These are phyloP conservation scores for Xanthoconium stramineum DNA, from an alignment of 768 basidiomycete genomes.

Conservation along the genomic window DNA sequence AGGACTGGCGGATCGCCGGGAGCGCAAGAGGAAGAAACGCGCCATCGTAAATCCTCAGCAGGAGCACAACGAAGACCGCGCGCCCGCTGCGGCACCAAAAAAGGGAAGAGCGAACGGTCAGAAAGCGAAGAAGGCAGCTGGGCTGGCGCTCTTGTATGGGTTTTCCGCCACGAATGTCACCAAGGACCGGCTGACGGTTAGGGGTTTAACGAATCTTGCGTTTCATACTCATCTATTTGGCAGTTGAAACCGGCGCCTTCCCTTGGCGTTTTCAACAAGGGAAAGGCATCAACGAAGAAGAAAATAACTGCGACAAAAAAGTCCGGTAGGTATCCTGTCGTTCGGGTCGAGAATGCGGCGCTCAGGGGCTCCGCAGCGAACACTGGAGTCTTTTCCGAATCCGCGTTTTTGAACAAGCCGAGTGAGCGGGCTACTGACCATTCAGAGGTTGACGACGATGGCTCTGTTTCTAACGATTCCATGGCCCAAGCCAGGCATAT, in stretches of 20 bases:
- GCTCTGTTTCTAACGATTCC: conserved; percentile 12
- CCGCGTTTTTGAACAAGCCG: conserved; percentile 39
- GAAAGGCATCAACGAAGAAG: conserved; percentile 32
- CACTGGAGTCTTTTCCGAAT: conserved; percentile 44
- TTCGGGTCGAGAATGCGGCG: not conserved
- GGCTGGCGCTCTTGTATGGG: conserved; percentile 36
- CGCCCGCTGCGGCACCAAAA: not conserved
- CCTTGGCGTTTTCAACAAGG: conserved; percentile 37
- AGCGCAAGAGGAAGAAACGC: conserved; percentile 58
- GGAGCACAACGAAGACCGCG: conserved; percentile 6
- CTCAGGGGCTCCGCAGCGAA: conserved; percentile 13
- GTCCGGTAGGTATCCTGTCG: conserved; percentile 11
- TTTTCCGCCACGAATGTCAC: conserved; percentile 38
- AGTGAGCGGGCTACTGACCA: conserved; percentile 5
- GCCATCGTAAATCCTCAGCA: conserved; percentile 41
- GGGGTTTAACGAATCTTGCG: not conserved
- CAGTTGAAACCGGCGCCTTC: conserved; percentile 30
- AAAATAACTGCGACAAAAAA: conserved; percentile 10
- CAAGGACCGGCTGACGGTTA: conserved; percentile 35
- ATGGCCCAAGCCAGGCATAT: conserved; percentile 3
- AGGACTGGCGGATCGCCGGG: conserved; percentile 67
- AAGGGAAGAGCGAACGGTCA: conserved; percentile 13
- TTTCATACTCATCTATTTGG: not conserved
- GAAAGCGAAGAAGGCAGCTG: conserved; percentile 26
- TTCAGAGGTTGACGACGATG: conserved; percentile 1